Conservation (phyloP, 495 filamentous ascomycete genomes). For the Neurospora cerealis region DNA sequence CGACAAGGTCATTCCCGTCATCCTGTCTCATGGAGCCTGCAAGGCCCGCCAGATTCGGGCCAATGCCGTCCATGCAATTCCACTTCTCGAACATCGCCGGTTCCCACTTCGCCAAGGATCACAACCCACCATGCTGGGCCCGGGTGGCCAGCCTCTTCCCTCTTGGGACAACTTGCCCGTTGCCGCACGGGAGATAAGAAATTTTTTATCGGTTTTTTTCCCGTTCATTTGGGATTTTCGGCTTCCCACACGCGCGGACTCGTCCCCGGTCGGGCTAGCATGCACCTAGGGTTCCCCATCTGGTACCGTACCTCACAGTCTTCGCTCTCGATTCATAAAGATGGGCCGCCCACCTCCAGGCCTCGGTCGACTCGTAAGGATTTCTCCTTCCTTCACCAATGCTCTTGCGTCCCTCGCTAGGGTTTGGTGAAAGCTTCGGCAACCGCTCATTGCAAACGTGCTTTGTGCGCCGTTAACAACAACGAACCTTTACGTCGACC, state of each 20-base stretch:
- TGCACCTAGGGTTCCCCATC: constrained; percentile 2
- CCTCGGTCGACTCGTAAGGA: neutral
- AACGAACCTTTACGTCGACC: neutral
- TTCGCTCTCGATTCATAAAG: constrained; percentile 8
- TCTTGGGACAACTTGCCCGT: neutral
- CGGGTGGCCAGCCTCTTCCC: neutral
- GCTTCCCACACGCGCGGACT: neutral
- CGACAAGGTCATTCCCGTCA: neutral
- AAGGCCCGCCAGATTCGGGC: neutral
- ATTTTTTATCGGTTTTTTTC: constrained; percentile 10
- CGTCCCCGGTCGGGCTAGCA: neutral
- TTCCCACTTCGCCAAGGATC: neutral
- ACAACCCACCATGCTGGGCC: neutral
- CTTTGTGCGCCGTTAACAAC: neutral
- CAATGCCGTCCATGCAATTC: neutral
- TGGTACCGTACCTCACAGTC: neutral
- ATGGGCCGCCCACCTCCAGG: constrained; percentile 3
- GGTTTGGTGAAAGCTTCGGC: constrained; percentile 2
- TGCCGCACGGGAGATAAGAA: constrained; percentile 16
- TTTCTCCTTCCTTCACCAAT: neutral
- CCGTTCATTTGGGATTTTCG: constrained; percentile 3
- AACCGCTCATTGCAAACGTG: neutral
- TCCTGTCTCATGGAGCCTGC: neutral
- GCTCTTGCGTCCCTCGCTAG: neutral
- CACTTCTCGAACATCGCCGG: neutral